phyloP scores from a whole-genome alignment of 768 basidiomycete species.

The Mycena sanguinolenta region DNA sequence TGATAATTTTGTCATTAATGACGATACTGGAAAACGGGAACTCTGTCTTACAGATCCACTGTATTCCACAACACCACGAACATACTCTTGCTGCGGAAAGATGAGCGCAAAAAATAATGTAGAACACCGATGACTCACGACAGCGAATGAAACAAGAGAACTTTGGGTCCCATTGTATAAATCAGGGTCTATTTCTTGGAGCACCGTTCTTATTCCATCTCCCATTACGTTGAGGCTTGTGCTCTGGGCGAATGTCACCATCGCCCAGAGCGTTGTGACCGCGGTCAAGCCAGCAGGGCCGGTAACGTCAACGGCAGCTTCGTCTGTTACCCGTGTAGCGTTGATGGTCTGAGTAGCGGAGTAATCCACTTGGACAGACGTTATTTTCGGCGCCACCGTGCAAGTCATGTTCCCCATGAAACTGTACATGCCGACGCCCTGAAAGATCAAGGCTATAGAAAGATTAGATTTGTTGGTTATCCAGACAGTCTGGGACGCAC shows the following conservation, averaged over 20 bases:
- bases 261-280: not conserved
- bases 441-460: not conserved
- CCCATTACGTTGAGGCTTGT: not conserved
- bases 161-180: no score
- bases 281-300: not conserved
- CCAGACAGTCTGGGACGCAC: not conserved
- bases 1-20: not conserved
- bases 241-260: not conserved
- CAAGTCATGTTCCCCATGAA: not conserved
- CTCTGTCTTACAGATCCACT: not conserved
- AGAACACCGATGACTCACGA: no score
- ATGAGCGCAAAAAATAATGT: not conserved
- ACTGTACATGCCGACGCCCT: not conserved
- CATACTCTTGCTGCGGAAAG: not conserved
- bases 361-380: not conserved
- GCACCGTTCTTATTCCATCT: not conserved
- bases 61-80: not conserved
- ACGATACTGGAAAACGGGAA: not conserved
- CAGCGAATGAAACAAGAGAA: no score
- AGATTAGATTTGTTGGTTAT: not conserved
- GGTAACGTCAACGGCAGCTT: not conserved
- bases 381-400: not conserved
- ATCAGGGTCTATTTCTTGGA: no score
- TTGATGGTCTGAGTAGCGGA: not conserved
- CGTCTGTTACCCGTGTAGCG: not conserved